Base-by-base conservation (phyloP, 805 yeast species). In the Barnettozyma pratensis region DNA sequence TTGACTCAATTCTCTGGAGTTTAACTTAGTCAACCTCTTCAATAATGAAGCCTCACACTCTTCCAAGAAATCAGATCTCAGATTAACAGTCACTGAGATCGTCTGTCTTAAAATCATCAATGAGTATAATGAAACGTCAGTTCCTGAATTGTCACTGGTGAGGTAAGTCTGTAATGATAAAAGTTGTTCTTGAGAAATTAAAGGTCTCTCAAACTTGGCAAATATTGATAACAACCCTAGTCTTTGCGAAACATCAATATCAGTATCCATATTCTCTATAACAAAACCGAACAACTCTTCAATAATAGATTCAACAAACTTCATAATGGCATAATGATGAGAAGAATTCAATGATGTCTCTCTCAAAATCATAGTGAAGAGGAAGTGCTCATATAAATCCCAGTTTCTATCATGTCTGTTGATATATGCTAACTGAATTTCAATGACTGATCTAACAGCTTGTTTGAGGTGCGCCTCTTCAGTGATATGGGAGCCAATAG, bases 141-240 rank as follows among this genome's bases (percentile, higher is more conserved):
- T 71, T 2, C 73, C 64, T 2, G 66, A 61, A 2, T 61, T 48
- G 19, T 78, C 83, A 32, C 79, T 77, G 0, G 78, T 64, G 45
- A 89, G 60, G 59, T 75, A 83, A 0, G 89, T 86, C 56, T 81
- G 83, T n/a, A 89, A 62, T 0, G 84, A 68, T 4, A 77, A 64
- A 27, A 89, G 69, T 52, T 86, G 89, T 45, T 85, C 85, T 54
- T 83, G 91, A 0, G 75, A 69, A 26, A 88, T 71, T 38, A 86
- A 70, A 1, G 69, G 59, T 0, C 76, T 74, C 44, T 77, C 76
- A 47, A 80, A 72, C 42, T 74, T 76, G 0, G 82, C 79, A 40
- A 87, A 67, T 2, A 75, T 66, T 0, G 87, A 71, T n/a, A 87
- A 56, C 5, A 87, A 58, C 3, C 75, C 77, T 58, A 81, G 67